Conservation (phyloP, 2,329 filamentous ascomycete species). For the Aspergillus sp. region DNA sequence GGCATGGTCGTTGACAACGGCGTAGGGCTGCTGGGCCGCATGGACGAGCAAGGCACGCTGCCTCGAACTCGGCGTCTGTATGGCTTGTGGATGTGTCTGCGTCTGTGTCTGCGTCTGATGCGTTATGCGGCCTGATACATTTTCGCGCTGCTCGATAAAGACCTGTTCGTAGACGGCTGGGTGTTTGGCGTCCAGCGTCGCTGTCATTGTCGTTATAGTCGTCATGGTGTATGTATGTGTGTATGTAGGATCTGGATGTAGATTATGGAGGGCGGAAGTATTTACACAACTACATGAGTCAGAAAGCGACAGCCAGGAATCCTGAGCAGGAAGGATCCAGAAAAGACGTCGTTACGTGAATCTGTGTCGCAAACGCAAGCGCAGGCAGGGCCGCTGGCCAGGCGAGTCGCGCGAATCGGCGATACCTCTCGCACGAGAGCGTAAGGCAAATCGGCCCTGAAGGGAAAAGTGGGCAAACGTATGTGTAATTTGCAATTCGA, state of each 20-base stretch:
- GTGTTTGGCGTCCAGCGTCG: conserved; percentile 13
- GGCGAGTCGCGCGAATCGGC: conserved; percentile 1
- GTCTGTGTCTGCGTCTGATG: background rate
- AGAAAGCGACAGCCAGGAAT: background rate
- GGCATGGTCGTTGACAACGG: conserved; percentile 44
- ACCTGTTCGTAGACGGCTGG: conserved; percentile 9
- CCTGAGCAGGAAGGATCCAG: background rate
- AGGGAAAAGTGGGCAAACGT: background rate
- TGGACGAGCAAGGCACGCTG: conserved; percentile 55
- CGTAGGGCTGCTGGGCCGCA: conserved; percentile 52
- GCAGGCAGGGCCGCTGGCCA: background rate
- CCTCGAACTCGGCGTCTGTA: conserved; percentile 7
- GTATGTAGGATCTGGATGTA: background rate
- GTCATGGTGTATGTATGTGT: conserved; percentile 3
- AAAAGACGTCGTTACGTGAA: background rate
- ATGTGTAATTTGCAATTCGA: conserved; percentile 11
- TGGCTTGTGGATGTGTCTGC: background rate
- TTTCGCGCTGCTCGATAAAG: conserved; percentile 8
- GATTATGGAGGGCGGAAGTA: background rate
- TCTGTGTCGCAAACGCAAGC: background rate
- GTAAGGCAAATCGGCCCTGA: background rate
- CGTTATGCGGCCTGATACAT: background rate
- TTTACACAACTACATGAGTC: background rate
- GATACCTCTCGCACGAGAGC: conserved; percentile 9
- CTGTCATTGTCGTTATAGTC: conserved; percentile 13